Evolutionary conservation across 208 protist genomes (phyloP), one percentile per base, ranked within the genome.

Genomic region (Strigomonas culicis): DNA sequence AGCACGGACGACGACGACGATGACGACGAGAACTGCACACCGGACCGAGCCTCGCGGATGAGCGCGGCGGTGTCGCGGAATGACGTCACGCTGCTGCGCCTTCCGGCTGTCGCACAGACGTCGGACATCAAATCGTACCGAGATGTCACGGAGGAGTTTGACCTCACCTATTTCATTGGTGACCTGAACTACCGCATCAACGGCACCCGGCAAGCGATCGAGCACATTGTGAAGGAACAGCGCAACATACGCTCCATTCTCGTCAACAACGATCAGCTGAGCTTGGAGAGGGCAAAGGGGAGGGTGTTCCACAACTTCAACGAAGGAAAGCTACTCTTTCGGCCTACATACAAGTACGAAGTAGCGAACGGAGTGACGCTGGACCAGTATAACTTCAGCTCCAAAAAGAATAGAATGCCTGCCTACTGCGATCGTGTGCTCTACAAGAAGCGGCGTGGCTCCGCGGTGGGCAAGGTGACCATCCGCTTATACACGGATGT

Each of bases 171-270:
- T 50, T 98, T 96, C 62, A 90, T 94, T 30, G 97, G 97, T 1
- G 97, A 98, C 53, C 81, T 98, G 11, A 98, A 98, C 79, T 98
- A 98, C 74, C 89, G 97, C 47, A 82, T 98, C 56, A 90, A 98
- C 68, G 94, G 92, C 22, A 88, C 82, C 13, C 71, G 79, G 21
- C 73, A 71, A 36, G 85, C 83, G 10, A 84, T 98, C 52, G 86
- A 96, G 65, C 74, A 79, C 34, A 84, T 95, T 39, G 79, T 95
- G 25, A 43, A 79, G 27, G 36, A 84, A 21, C 76, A 87, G 50
- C 77, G 74, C 32, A 63, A 84, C 52, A 81, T 94, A 43, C 76
- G 86, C 11, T 80, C 86, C 1, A 77, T 95, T 27, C 76, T 97
- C 4, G 70, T 88, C 58, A 52, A 78, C 52, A 95, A 97, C 56